Base-by-base conservation (phyloP, 768 basidiomycete species). In the Cyclocybe cylindracea region DNA sequence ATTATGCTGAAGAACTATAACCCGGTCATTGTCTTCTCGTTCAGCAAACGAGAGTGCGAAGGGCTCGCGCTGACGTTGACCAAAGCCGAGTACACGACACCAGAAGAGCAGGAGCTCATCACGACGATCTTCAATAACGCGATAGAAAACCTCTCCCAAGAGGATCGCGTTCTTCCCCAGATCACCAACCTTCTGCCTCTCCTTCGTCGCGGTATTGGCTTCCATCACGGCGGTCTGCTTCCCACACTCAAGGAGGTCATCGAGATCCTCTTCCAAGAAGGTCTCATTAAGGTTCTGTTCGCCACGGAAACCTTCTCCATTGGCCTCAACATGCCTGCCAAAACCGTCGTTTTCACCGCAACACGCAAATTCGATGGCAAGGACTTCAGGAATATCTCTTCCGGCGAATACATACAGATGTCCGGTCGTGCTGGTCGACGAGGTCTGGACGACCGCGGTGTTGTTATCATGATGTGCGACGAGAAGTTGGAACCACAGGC, bases 401-500 rank as follows among this genome's bases (percentile, higher is more conserved):
- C 87, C 0, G 90, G 97, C 51, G 97, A 99, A 78, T 99, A 99
- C 68, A 97, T 98, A 61, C 97, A 99, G 65, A 99, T 99, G 97
- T 95, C 94, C 0, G 97, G 97, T 50, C 91, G 97, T 50, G 97
- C 97, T 2, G 97, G 97, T 56, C 87, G 97, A 61, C 85, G 97
- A 71, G 97, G 97, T 39, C 73, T 98, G 53, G 97, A 99, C 67
- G 96, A 98, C 55, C 85, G 97, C n/a, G 97, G 97, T 48, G 93
- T 98, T 44, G 97, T 99, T 46, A 98, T 99, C 61, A 91, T 99
- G 93, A 98, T 99, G 97, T 91, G 90, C 66, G 97, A 98, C 69
- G 94, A 98, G 74, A 98, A 96, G 70, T 78, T 99, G 40, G 97
- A 98, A 61, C 95, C 97, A 0, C 67, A 82, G 2, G 84, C 89